Percentiles rank a stretch among this genome's conserved stretches.
Evolutionary conservation across 1,284 basidiomycete species (phyloP).

Genomic region (Afroboletus lepidellus): DNA sequence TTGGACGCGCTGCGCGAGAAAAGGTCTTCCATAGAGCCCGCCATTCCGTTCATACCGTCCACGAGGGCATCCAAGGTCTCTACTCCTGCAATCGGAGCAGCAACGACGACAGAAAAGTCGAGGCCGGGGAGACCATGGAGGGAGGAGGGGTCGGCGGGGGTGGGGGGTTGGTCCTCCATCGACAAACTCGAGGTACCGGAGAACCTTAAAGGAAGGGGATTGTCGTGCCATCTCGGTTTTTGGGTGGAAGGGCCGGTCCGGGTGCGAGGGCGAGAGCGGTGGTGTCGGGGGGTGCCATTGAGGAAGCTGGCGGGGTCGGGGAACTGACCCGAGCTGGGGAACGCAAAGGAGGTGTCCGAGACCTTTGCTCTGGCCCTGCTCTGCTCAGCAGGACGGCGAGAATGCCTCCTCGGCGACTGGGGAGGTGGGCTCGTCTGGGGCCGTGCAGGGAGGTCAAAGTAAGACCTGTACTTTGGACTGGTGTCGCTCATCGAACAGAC

Average conservation of each 20-base stretch:
- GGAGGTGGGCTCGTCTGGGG: conserved; percentile 31
- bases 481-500: background rate
- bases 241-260: conserved; percentile 52
- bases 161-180: conserved; percentile 59
- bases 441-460: conserved; percentile 22
- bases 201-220: conserved; percentile 50
- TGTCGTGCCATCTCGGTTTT: conserved; percentile 42
- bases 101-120: conserved; percentile 62
- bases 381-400: conserved; percentile 29
- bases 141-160: conserved; percentile 56
- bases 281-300: conserved; percentile 32
- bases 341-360: conserved; percentile 25
- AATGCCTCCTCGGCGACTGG: conserved; percentile 20
- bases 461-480: background rate
- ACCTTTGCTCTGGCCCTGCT: conserved; percentile 20
- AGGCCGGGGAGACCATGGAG: conserved; percentile 32
- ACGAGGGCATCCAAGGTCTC: conserved; percentile 84
- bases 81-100: conserved; percentile 72
- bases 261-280: conserved; percentile 54
- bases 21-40: conserved; percentile 49
- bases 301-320: conserved; percentile 23
- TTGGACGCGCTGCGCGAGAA: conserved; percentile 42
- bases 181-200: conserved; percentile 56
- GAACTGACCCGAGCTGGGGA: conserved; percentile 27
- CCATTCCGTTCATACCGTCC: conserved; percentile 73